Conservation (phyloP, 1,139 yeast species). For the Candida gigantensis region DNA sequence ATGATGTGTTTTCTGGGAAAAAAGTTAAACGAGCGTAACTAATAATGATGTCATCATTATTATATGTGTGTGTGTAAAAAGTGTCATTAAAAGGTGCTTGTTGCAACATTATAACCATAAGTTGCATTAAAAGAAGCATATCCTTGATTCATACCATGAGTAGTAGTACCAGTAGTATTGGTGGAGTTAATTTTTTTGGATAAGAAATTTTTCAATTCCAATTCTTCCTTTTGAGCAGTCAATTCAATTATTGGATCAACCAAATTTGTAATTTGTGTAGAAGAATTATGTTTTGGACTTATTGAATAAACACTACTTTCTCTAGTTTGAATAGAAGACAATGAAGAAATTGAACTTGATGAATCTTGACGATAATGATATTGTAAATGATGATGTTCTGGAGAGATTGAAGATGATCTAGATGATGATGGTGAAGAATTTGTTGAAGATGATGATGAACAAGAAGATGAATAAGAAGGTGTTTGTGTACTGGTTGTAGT, state of each 20-base stretch:
- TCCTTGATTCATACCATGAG: slow-evolving; percentile 1
- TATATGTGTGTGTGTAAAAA: not conserved
- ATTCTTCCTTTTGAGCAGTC: slow-evolving; percentile 44
- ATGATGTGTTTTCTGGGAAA: too few species aligned
- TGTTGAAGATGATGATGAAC: not conserved
- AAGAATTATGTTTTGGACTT: slow-evolving; percentile 7
- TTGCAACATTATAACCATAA: slow-evolving; percentile 8
- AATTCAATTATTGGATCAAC: slow-evolving; percentile 45
- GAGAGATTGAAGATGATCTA: slow-evolving; percentile 12
- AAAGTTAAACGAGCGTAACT: not conserved
- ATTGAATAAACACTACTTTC: slow-evolving; percentile 7
- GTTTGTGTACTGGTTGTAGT: slow-evolving; percentile 3
- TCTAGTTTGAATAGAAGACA: slow-evolving; percentile 16
- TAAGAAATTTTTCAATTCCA: slow-evolving; percentile 35
- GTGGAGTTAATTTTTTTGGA: slow-evolving; percentile 22
- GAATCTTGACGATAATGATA: slow-evolving; percentile 34
- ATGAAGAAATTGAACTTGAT: slow-evolving; percentile 25
- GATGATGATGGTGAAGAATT: slow-evolving; percentile 12
- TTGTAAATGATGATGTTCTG: slow-evolving; percentile 7
- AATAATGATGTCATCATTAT: not conserved
- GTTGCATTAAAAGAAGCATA: slow-evolving; percentile 2
- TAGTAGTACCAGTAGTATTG: not conserved
- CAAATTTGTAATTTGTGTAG: too few species aligned
- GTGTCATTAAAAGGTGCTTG: slow-evolving; percentile 4
- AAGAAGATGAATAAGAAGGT: slow-evolving; percentile 4